A percentile compares a stretch with the other conserved stretches of the same genome.
phyloP scores from a whole-genome alignment of 148 eudicot species.

The Nyssa sinensis region DNA sequence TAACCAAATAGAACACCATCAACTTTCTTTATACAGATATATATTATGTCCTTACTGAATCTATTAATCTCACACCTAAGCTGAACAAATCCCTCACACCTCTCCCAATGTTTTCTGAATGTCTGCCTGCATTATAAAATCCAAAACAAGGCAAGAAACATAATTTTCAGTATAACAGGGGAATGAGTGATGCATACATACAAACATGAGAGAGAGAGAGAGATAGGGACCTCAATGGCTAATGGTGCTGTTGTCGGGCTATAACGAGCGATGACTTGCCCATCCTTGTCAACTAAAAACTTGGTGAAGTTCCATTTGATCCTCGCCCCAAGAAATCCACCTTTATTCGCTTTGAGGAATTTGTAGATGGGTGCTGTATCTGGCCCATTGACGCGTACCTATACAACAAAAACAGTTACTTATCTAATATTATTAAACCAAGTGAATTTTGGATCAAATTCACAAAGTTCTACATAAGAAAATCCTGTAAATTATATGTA shows the following conservation, averaged over 20 bases:
- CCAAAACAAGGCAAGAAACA: not conserved
- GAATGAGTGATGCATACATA: not conserved
- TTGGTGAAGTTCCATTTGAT: constrained; percentile 92
- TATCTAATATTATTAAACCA: not conserved
- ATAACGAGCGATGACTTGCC: constrained; percentile 56
- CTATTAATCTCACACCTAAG: not conserved
- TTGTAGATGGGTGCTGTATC: constrained; percentile 63
- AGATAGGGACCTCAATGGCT: constrained; percentile 74
- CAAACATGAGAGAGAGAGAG: constrained; percentile 5
- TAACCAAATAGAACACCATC: constrained; percentile 1
- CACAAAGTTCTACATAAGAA: not conserved
- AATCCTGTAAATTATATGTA: too few relatives aligned
- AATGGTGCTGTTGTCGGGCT: constrained; percentile 46
- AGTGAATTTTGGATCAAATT: not conserved
- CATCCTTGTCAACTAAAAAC: constrained; percentile 75
- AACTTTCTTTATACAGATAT: not conserved
- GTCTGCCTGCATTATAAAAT: constrained; percentile 39
- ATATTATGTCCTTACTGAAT: not conserved
- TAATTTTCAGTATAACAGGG: not conserved
- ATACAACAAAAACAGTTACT: not conserved
- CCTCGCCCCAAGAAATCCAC: constrained; percentile 46
- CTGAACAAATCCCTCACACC: constrained; percentile 13
- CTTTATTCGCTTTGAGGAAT: constrained; percentile 37
- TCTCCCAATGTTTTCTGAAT: constrained; percentile 51
- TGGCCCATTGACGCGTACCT: constrained; percentile 71